Conservation (phyloP, 2,329 filamentous ascomycete genomes). For the Xylaria sp. region DNA sequence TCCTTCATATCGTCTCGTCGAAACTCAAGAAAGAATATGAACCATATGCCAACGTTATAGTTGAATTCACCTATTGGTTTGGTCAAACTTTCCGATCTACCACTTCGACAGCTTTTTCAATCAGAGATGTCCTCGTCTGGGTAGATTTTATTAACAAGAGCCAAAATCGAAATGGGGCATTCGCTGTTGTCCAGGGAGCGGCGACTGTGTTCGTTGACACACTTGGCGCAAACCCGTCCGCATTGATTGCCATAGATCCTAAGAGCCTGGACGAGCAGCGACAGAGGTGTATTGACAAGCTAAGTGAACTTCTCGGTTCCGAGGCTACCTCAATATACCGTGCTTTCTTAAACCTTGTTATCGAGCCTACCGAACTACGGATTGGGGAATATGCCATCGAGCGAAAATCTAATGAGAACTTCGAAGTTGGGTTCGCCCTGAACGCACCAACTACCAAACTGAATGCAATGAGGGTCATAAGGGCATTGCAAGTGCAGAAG, state of each 20-base stretch:
- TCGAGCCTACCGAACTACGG: slow-evolving; percentile 65
- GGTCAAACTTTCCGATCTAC: slow-evolving; percentile 81
- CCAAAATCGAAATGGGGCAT: slow-evolving; percentile 57
- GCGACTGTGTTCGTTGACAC: slow-evolving; percentile 97
- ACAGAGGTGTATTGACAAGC: slow-evolving; percentile 75
- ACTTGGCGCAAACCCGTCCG: slow-evolving; percentile 92
- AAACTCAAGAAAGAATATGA: slow-evolving; percentile 72
- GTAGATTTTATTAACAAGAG: slow-evolving; percentile 88
- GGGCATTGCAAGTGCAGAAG: slow-evolving; percentile 88
- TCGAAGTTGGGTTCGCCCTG: slow-evolving; percentile 77
- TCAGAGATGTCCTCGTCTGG: slow-evolving; percentile 94
- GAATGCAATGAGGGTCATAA: slow-evolving; percentile 90
- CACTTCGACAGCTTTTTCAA: slow-evolving; percentile 81
- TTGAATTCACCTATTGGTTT: slow-evolving; percentile 94
- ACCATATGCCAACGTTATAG: slow-evolving; percentile 73
- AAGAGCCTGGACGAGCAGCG: slow-evolving; percentile 78
- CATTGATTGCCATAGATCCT: slow-evolving; percentile 78
- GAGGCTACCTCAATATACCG: slow-evolving; percentile 76
- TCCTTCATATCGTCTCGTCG: slow-evolving; percentile 83
- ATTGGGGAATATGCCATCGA: slow-evolving; percentile 81
- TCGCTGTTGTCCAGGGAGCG: slow-evolving; percentile 80
- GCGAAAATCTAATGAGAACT: slow-evolving; percentile 59
- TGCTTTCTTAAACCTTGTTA: slow-evolving; percentile 67
- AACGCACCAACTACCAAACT: slow-evolving; percentile 88
- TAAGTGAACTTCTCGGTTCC: slow-evolving; percentile 72